Percentiles rank a stretch among this genome's conserved stretches.
Conservation (phyloP, 208 protist genomes). For the Acanthamoeba comandoni region DNA sequence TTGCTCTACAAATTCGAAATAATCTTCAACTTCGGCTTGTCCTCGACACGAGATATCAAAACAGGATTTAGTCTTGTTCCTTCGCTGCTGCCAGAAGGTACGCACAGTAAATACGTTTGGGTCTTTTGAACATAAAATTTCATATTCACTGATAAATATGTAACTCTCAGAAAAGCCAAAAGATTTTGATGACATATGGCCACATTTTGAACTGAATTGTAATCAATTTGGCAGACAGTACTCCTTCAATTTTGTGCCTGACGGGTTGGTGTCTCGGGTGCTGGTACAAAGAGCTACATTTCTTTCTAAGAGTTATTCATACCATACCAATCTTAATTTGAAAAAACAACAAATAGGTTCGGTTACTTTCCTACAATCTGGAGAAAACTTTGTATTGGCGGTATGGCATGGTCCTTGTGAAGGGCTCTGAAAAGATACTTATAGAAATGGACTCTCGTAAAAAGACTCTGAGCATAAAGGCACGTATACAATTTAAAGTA, state of each 20-base stretch:
- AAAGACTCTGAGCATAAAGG: too few relatives aligned
- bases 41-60: background rate
- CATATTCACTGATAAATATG: too few relatives aligned
- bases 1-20: constrained; percentile 73
- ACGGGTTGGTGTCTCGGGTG: too few relatives aligned
- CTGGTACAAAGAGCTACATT: too few relatives aligned
- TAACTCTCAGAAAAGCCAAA: constrained; percentile 45
- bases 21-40: constrained; percentile 19
- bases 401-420: constrained; percentile 31
- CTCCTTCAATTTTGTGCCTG: too few relatives aligned
- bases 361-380: constrained; percentile 41
- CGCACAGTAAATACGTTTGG: background rate
- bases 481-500: too few relatives aligned
- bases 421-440: constrained; percentile 34
- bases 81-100: constrained; percentile 20
- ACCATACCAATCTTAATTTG: too few relatives aligned
- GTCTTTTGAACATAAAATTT: background rate
- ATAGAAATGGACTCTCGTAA: background rate
- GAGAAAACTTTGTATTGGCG: constrained; percentile 40
- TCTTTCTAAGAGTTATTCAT: too few relatives aligned
- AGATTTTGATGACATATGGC: constrained; percentile 20
- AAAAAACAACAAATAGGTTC: constrained; percentile 19
- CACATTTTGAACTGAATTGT: constrained; percentile 1
- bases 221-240: background rate
- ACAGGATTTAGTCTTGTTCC: constrained; percentile 51